phyloP scores from a whole-genome alignment of 192 early-diverging fungal genomes.

The Dissophora globulifera region DNA sequence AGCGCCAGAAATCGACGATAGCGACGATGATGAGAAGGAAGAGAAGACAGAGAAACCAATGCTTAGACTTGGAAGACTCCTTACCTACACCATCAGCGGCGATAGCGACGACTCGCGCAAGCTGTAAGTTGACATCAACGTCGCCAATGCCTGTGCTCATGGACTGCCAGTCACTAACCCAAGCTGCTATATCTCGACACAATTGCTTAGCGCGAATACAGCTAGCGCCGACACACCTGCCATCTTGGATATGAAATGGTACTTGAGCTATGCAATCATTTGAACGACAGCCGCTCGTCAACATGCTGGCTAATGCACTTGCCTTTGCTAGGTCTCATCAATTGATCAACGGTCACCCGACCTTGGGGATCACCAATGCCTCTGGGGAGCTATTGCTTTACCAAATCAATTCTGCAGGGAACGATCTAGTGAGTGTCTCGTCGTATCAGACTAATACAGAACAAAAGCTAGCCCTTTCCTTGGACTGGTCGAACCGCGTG shows the following conservation, averaged over 20 bases:
- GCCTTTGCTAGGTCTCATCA: conserved; percentile 72
- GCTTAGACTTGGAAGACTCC: conserved; percentile 71
- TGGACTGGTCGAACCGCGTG: conserved; percentile 89
- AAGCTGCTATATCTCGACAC: too few species aligned
- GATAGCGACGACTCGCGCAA: conserved; percentile 38
- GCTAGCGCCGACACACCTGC: conserved; percentile 70
- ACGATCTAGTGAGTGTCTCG: conserved; percentile 37
- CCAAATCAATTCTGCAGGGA: conserved; percentile 32
- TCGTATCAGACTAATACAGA: conserved; percentile 57
- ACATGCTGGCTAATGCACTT: too few species aligned
- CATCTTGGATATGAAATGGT: conserved; percentile 83
- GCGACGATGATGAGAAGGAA: conserved; percentile 31
- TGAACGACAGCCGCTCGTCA: too few species aligned
- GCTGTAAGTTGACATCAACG: conserved; percentile 13
- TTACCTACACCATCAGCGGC: conserved; percentile 63
- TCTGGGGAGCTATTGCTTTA: conserved; percentile 68
- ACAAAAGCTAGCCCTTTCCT: conserved; percentile 79
- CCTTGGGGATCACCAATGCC: conserved; percentile 71
- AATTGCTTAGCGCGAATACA: conserved; percentile 48
- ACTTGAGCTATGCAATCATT: not conserved
- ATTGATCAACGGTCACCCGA: conserved; percentile 53
- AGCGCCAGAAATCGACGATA: conserved; percentile 6
- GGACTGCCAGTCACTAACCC: too few species aligned
- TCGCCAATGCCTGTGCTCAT: too few species aligned
- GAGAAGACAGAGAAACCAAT: conserved; percentile 51